Evolutionary conservation across 768 basidiomycete genomes (phyloP).

Genomic region (Dacryopinax primogenitus): DNA sequence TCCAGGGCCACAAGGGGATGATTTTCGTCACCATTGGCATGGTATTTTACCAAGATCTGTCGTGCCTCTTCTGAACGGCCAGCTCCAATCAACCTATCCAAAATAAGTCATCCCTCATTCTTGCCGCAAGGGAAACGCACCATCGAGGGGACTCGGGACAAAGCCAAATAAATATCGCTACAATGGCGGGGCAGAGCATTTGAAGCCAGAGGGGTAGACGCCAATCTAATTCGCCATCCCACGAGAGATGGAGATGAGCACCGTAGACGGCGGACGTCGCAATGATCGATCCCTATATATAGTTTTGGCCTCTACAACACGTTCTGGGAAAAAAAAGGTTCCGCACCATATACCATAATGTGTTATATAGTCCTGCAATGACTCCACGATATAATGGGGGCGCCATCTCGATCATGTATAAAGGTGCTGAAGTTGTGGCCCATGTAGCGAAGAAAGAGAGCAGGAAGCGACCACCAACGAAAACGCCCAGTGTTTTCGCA

Average conservation of each 20-base stretch:
- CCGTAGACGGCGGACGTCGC: conserved; percentile 3
- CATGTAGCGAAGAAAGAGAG: not conserved
- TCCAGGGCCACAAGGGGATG: not conserved
- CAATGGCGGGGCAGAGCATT: not conserved
- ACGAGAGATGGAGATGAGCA: not conserved
- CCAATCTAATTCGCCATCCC: not conserved
- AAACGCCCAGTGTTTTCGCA: not conserved
- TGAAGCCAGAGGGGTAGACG: not conserved
- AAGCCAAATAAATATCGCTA: not conserved
- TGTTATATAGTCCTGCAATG: not conserved
- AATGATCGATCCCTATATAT: not conserved
- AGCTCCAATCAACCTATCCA: conserved; percentile 39
- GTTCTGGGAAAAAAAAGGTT: not conserved
- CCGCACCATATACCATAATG: conserved; percentile 2
- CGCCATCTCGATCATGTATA: conserved; percentile 7
- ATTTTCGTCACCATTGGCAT: conserved; percentile 37
- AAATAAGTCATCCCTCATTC: not conserved
- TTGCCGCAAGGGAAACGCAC: not conserved
- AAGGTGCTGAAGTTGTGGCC: not conserved
- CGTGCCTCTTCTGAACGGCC: conserved; percentile 41
- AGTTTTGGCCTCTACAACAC: not conserved
- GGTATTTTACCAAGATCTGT: conserved; percentile 41
- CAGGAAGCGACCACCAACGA: not conserved
- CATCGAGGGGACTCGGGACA: conserved; percentile 4
- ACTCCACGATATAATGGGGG: not conserved